A percentile compares a stretch with the other conserved stretches of the same genome.
These are phyloP conservation scores for Lumnitzera littorea DNA, from an alignment of 345 rosid genomes.

Conservation along the genomic window DNA sequence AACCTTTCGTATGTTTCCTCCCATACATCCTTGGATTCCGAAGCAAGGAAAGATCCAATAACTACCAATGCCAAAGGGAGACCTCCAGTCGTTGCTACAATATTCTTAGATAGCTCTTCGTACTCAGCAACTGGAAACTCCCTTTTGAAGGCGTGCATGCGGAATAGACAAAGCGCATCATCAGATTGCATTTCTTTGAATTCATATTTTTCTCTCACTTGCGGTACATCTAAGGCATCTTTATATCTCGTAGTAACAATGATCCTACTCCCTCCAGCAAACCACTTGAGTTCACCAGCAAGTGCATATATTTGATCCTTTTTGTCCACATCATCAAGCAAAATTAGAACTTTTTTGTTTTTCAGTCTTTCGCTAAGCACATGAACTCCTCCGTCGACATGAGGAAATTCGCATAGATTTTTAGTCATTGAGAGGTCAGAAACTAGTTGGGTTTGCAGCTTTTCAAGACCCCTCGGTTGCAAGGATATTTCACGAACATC, in stretches of 20 bases:
- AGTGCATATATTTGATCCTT: no score
- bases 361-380: background rate
- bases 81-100: background rate
- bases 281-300: no score
- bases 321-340: background rate
- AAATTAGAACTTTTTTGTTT: background rate
- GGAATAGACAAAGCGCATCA: background rate
- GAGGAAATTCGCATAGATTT: background rate
- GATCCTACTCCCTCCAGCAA: no score
- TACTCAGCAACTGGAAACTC: background rate
- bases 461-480: background rate
- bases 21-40: background rate
- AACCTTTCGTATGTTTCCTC: background rate
- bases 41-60: background rate
- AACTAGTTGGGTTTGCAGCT: background rate
- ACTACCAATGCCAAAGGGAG: constrained; percentile 6
- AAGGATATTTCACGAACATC: background rate
- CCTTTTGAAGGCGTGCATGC: background rate
- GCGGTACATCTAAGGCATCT: background rate
- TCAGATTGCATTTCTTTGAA: background rate
- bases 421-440: background rate
- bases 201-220: background rate
- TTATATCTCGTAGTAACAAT: background rate
- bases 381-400: background rate
- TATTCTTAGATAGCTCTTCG: background rate